Conservation (phyloP, 805 yeast genomes). For the Lipomyces yamadae region DNA sequence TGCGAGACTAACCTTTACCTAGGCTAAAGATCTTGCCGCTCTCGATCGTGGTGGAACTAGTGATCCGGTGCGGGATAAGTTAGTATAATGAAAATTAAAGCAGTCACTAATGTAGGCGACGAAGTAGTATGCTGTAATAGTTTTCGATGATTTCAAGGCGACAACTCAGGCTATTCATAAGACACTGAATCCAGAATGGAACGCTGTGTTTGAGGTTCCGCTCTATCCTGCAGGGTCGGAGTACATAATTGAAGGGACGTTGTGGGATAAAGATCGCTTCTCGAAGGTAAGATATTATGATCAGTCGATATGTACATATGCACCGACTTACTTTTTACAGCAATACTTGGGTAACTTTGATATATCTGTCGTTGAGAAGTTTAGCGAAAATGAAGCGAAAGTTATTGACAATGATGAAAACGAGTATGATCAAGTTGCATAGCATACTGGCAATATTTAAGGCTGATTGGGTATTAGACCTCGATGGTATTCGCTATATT, state of each 20-base stretch:
- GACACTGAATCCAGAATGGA: slow-evolving; percentile 77
- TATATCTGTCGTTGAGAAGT: slow-evolving; percentile 25
- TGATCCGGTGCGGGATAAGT: slow-evolving; percentile 33
- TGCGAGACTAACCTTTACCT: background rate
- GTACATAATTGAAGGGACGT: slow-evolving; percentile 31
- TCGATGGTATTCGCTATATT: slow-evolving; percentile 28
- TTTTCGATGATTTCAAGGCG: slow-evolving; percentile 41
- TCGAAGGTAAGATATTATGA: slow-evolving; percentile 34
- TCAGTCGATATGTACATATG: background rate
- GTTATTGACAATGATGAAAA: slow-evolving; percentile 21
- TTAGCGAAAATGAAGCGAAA: slow-evolving; percentile 8
- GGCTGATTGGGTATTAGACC: slow-evolving; percentile 8
- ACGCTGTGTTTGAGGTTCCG: slow-evolving; percentile 65
- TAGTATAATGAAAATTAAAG: background rate
- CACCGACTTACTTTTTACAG: slow-evolving; percentile 8
- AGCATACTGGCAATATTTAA: background rate
- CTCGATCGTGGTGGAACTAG: slow-evolving; percentile 30
- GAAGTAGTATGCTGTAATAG: slow-evolving; percentile 39
- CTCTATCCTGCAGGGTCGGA: slow-evolving; percentile 30
- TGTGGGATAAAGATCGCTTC: slow-evolving; percentile 43
- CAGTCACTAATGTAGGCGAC: background rate
- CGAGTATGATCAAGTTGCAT: background rate
- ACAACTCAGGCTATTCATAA: slow-evolving; percentile 64
- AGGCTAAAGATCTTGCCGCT: slow-evolving; percentile 35
- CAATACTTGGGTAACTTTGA: slow-evolving; percentile 36